These are phyloP conservation scores for Eucalyptus virginea DNA, from an alignment of 345 rosid genomes.

Conservation along the genomic window DNA sequence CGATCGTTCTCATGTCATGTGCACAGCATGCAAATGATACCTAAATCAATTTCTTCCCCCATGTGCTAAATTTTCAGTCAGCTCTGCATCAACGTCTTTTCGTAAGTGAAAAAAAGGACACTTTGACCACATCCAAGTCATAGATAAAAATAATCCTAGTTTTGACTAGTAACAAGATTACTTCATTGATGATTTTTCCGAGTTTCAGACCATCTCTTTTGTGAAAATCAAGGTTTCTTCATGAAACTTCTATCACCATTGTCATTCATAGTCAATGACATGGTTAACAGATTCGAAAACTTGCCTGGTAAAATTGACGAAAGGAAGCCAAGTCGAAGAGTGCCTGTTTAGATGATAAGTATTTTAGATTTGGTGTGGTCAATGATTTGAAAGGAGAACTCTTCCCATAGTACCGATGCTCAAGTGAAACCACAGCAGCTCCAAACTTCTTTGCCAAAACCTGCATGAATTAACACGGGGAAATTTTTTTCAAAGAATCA, in stretches of 20 bases:
- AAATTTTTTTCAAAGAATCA: neutral
- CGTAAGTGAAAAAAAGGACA: neutral
- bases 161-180: neutral
- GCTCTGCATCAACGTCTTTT: neutral
- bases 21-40: neutral
- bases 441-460: constrained; percentile 95
- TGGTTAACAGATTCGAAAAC: neutral
- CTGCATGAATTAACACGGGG: neutral
- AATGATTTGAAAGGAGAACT: constrained; percentile 69
- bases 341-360: constrained; percentile 87
- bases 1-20: neutral
- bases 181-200: neutral
- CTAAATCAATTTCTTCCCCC: neutral
- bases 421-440: constrained; percentile 89
- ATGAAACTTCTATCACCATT: neutral
- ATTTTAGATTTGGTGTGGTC: constrained; percentile 62
- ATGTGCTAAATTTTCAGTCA: neutral
- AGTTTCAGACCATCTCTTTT: neutral
- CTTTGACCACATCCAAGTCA: neutral
- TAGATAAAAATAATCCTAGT: neutral
- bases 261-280: neutral
- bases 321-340: constrained; percentile 84
- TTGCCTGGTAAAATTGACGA: constrained; percentile 75
- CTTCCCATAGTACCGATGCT: constrained; percentile 96
- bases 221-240: neutral